phyloP scores from a whole-genome alignment of 108 stramenopile genomes.

The Aurantiochytrium sp. region DNA sequence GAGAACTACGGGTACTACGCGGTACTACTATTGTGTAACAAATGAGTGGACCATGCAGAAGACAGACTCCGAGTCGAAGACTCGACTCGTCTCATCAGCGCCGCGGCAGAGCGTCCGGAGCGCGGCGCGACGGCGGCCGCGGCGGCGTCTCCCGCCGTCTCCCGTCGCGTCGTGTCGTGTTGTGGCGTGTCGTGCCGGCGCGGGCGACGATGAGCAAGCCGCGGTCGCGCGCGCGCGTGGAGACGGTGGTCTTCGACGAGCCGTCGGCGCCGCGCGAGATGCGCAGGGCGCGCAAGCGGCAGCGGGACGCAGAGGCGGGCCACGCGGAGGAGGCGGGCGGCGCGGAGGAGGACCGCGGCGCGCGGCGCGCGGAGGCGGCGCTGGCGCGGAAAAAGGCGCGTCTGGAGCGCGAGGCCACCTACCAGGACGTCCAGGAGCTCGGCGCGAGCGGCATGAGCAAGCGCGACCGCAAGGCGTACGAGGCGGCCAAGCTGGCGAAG shows the following conservation, averaged over 20 bases:
- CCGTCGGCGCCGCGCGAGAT: neutral
- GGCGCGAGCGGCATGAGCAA: slow-evolving; percentile 20
- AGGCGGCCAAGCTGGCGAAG: neutral
- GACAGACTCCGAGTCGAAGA: too few species aligned
- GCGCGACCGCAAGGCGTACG: neutral
- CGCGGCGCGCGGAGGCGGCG: neutral
- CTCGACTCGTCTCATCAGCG: too few species aligned
- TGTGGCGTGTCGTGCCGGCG: too few species aligned
- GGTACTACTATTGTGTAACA: too few species aligned
- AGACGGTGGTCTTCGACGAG: neutral
- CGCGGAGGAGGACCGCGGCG: neutral
- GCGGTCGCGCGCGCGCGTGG: neutral
- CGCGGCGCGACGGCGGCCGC: too few species aligned
- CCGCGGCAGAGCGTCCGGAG: too few species aligned
- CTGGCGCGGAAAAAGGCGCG: neutral
- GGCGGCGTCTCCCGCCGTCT: too few species aligned
- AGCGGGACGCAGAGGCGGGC: neutral
- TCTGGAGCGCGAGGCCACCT: neutral
- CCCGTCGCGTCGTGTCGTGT: too few species aligned
- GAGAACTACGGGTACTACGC: too few species aligned
- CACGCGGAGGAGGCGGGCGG: neutral
- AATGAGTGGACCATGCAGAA: too few species aligned
- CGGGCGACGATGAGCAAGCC: neutral
- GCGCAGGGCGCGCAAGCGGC: neutral
- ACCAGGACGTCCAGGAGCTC: neutral